Percentiles rank a stretch among this genome's conserved stretches.
These are phyloP conservation scores for Davidsoniella australis DNA, from an alignment of 2,329 filamentous ascomycete species.

Conservation along the genomic window DNA sequence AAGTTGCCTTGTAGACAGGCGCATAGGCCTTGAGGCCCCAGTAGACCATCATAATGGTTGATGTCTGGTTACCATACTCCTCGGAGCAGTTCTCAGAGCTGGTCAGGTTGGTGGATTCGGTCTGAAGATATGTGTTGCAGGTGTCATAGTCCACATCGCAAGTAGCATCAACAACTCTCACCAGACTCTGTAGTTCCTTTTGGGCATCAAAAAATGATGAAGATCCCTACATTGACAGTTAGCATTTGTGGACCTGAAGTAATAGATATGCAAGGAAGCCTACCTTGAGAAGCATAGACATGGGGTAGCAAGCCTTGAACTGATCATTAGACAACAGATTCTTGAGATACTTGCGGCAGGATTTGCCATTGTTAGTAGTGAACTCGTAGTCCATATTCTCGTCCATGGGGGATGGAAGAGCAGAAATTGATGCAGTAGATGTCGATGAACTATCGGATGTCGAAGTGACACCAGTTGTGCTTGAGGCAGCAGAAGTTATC, in stretches of 20 bases:
- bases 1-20: constrained; percentile 63
- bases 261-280: constrained; percentile 5
- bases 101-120: constrained; percentile 49
- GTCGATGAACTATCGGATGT: constrained; percentile 16
- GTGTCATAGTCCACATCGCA: constrained; percentile 50
- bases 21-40: constrained; percentile 61
- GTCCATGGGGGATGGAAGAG: constrained; percentile 51
- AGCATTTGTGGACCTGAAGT: constrained; percentile 10
- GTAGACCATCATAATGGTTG: constrained; percentile 57
- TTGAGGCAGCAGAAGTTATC: constrained; percentile 8
- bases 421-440: constrained; percentile 18
- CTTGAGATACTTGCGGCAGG: constrained; percentile 52
- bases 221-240: constrained; percentile 44
- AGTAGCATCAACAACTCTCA: constrained; percentile 60
- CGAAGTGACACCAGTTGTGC: constrained; percentile 6
- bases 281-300: constrained; percentile 71
- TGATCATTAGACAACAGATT: constrained; percentile 46
- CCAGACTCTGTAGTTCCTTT: constrained; percentile 53
- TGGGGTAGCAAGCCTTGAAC: constrained; percentile 60
- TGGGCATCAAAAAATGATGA: constrained; percentile 66
- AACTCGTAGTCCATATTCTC: constrained; percentile 46
- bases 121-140: constrained; percentile 49
- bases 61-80: constrained; percentile 52
- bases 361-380: constrained; percentile 28
- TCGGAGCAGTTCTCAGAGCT: constrained; percentile 46